phyloP scores from a whole-genome alignment of 176 grass and related monocot genomes.

The Musa acuminata region DNA sequence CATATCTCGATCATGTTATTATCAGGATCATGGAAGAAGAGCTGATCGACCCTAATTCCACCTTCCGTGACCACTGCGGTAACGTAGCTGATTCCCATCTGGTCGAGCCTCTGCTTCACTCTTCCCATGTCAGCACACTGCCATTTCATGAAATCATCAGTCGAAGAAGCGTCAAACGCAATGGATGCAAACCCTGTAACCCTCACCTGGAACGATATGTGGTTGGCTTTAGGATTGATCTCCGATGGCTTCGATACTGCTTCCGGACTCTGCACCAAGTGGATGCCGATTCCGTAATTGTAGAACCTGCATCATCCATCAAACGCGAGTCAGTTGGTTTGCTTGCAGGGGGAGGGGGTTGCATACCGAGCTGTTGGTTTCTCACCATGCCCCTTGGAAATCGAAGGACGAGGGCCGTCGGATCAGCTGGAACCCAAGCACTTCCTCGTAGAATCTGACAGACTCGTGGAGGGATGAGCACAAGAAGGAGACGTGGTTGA shows the following conservation, averaged over 20 bases:
- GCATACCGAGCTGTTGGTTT: not conserved
- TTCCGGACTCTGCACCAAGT: constrained; percentile 46
- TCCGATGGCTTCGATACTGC: constrained; percentile 2
- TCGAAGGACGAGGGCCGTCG: constrained; percentile 54
- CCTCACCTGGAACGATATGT: constrained; percentile 76
- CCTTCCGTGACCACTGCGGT: constrained; percentile 33
- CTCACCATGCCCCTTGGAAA: constrained; percentile 72
- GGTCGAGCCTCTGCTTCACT: constrained; percentile 32
- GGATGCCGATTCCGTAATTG: constrained; percentile 51
- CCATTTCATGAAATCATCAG: constrained; percentile 6
- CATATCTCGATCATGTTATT: constrained; percentile 75
- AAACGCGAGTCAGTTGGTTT: too few species aligned
- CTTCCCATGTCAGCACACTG: constrained; percentile 48
- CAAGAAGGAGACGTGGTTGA: constrained; percentile 73
- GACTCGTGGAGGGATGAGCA: constrained; percentile 51
- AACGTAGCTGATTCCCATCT: constrained; percentile 33
- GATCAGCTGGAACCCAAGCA: constrained; percentile 75
- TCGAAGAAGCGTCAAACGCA: too few species aligned
- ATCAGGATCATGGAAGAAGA: constrained; percentile 86
- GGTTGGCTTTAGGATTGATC: constrained; percentile 65
- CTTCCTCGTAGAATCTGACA: constrained; percentile 45
- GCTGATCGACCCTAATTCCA: constrained; percentile 44
- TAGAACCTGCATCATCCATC: constrained; percentile 36
- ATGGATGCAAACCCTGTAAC: not conserved
- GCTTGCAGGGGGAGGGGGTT: too few species aligned